Evolutionary conservation across 2,329 filamentous ascomycete genomes (phyloP), one percentile per base, ranked within the genome.

Genomic region (Xylariomycetidae sp.): DNA sequence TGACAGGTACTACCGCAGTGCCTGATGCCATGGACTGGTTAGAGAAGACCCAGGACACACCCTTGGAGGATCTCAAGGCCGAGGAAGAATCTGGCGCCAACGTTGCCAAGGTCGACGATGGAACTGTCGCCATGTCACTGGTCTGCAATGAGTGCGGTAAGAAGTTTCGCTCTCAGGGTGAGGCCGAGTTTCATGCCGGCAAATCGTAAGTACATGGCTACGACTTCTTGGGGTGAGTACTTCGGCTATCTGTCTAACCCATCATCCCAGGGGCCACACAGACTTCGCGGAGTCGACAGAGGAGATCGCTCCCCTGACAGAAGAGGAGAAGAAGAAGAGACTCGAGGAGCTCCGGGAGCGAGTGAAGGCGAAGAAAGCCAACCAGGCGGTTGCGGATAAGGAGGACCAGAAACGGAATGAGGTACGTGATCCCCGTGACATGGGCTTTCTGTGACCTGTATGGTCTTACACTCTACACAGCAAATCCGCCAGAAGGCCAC

Each of bases 121-220:
- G 82, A 38, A 77, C 82, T 50, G 68, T 76, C 35, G 85, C 88
- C 35, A 76, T 79, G 52, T 94, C 87, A 30, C 76, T 96, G 35
- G 74, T 93, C 31, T 98, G 92, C 72, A 92, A 95, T 45, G 90
- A 95, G 36, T 98, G 92, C 56, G 83, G 84, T 54, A 95, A 95
- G 72, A 83, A 79, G 56, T 93, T 98, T 63, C 75, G 85, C 47
- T 86, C 78, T 52, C 76, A 82, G 44, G 79, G 79, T 17, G 77
- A 90, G 46, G 92, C 89, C 8, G 82, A 90, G 51, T 95, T 87
- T 57, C 92, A 98, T 57, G 92, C 88, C 19, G 78, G 78, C 52
- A 95, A 94, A 65, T 90, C 86, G 65, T 82, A 57, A 42, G 74
- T 60, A 7, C 8, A 6, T 10, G 7, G 16, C 4, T 17, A 20